Evolutionary conservation across 23 red algal species (phyloP).

Genomic region (Gracilaria vermiculophylla): DNA sequence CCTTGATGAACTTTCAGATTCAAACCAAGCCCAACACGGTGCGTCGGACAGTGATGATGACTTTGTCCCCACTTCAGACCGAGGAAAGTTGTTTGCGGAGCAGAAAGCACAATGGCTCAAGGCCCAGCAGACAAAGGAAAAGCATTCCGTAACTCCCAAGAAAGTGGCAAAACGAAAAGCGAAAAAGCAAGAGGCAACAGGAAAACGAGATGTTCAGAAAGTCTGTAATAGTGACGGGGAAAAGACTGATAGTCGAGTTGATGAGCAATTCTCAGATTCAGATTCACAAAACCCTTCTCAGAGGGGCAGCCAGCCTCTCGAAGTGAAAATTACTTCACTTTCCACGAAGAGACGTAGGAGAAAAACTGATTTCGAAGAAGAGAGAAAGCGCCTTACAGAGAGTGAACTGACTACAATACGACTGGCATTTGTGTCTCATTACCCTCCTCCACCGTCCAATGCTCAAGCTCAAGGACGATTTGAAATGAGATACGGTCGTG

Average conservation of each 20-base stretch:
- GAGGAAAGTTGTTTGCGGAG: neutral
- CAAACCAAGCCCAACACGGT: neutral
- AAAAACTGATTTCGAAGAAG: neutral
- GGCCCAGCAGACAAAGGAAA: neutral
- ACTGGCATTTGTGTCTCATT: constrained; percentile 17
- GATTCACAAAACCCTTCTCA: constrained; percentile 30
- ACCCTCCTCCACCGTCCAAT: constrained; percentile 58
- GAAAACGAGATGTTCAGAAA: neutral
- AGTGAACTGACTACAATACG: constrained; percentile 38
- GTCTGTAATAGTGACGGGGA: neutral
- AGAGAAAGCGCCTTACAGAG: constrained; percentile 4
- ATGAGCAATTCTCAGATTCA: neutral
- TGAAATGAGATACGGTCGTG: constrained; percentile 20
- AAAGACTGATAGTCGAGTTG: neutral
- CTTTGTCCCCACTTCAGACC: neutral
- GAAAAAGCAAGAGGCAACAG: neutral
- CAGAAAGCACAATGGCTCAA: neutral
- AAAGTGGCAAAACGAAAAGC: neutral
- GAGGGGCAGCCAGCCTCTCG: constrained; percentile 25
- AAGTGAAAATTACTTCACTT: constrained; percentile 31
- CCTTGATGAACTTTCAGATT: neutral
- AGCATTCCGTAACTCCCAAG: neutral
- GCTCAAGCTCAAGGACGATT: constrained; percentile 39
- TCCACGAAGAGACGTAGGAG: constrained; percentile 4
- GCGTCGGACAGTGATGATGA: neutral